Conservation (phyloP, 768 basidiomycete genomes). For the Russula sp. region DNA sequence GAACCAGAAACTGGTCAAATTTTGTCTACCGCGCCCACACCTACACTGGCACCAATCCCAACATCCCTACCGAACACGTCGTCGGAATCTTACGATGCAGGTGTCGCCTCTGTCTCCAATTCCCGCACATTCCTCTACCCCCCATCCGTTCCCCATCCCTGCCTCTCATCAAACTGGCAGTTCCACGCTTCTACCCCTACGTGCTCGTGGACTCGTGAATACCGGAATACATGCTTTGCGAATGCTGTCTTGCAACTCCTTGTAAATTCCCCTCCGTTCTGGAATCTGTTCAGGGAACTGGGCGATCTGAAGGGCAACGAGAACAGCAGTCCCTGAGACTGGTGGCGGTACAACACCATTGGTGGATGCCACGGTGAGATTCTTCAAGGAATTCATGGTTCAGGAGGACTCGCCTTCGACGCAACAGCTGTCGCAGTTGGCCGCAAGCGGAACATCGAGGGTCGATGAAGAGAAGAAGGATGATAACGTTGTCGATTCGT, state of each 20-base stretch:
- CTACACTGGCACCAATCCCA: too few relatives aligned
- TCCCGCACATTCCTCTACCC: too few relatives aligned
- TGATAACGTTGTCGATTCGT: constrained; percentile 59
- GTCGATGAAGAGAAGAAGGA: constrained; percentile 46
- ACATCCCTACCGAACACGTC: too few relatives aligned
- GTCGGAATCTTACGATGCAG: too few relatives aligned
- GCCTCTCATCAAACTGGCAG: constrained; percentile 21
- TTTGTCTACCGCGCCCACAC: too few relatives aligned
- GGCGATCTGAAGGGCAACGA: constrained; percentile 46
- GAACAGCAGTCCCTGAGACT: constrained; percentile 35
- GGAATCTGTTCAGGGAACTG: constrained; percentile 68
- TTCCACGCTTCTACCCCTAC: constrained; percentile 41
- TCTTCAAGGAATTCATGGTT: constrained; percentile 69
- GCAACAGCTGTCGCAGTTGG: constrained; percentile 1
- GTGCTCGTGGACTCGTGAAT: constrained; percentile 84
- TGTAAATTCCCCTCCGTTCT: constrained; percentile 83
- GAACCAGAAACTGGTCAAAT: too few relatives aligned
- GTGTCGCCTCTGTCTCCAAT: too few relatives aligned
- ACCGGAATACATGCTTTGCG: constrained; percentile 95
- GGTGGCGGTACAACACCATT: constrained; percentile 47
- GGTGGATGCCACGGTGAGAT: constrained; percentile 65
- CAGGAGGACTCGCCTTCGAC: constrained; percentile 32
- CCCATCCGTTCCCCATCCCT: too few relatives aligned
- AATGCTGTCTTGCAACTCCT: constrained; percentile 91
- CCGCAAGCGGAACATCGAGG: constrained; percentile 38